Conservation (phyloP, 441 rosid species). For the Populus trichocarpa region DNA sequence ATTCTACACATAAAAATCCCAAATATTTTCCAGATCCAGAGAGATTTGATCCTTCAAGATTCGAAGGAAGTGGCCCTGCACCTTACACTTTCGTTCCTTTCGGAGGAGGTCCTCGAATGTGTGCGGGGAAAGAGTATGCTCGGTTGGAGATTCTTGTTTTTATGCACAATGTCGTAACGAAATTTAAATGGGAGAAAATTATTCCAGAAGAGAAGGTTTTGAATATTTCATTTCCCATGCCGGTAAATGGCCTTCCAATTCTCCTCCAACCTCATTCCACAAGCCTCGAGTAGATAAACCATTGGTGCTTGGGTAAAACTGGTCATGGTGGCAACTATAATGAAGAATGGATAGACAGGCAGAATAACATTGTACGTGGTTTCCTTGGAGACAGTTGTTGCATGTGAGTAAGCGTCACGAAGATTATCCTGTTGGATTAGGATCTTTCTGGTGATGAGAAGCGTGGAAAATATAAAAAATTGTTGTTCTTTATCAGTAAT, state of each 20-base stretch:
- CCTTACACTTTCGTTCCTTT: too few relatives aligned
- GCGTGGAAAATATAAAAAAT: rapidly evolving
- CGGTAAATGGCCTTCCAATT: neutral
- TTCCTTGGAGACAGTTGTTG: too few relatives aligned
- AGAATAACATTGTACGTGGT: too few relatives aligned
- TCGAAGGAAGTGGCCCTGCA: neutral
- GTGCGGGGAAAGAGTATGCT: neutral
- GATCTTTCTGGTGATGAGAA: too few relatives aligned
- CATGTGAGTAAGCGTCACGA: too few relatives aligned
- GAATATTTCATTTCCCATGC: neutral
- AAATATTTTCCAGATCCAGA: neutral
- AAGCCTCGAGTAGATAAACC: too few relatives aligned
- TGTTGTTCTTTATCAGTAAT: too few relatives aligned
- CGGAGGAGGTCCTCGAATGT: neutral
- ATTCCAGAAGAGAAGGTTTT: neutral
- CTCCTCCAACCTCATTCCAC: neutral
- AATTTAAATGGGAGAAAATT: neutral
- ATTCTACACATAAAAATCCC: neutral
- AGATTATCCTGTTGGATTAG: too few relatives aligned
- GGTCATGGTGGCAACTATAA: too few relatives aligned
- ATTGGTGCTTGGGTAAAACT: too few relatives aligned
- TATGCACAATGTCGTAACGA: neutral
- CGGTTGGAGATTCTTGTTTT: neutral
- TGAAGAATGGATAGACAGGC: too few relatives aligned
- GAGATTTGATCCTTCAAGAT: neutral